A percentile compares a stretch with the other conserved stretches of the same genome.
Conservation (phyloP, 345 rosid species). For the Microcos paniculata region DNA sequence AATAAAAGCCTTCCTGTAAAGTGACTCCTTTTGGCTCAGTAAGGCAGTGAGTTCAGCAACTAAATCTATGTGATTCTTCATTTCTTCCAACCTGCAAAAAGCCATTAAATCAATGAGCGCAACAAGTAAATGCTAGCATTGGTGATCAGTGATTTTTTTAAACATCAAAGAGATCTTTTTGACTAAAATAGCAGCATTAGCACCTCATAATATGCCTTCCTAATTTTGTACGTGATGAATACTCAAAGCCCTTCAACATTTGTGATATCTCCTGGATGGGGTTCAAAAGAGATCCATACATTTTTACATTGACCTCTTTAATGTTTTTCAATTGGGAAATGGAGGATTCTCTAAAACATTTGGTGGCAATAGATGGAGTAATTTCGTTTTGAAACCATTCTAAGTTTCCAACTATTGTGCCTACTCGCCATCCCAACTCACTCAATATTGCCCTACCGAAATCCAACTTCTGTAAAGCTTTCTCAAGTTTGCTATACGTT, state of each 20-base stretch:
- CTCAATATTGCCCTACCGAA: conserved; percentile 21
- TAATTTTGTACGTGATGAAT: conserved; percentile 33
- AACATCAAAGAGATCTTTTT: neutral
- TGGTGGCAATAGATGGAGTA: neutral
- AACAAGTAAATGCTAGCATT: too few species aligned
- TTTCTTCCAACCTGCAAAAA: conserved; percentile 48
- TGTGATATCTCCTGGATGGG: conserved; percentile 19
- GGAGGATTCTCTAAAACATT: neutral
- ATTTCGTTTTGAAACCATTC: conserved; percentile 6
- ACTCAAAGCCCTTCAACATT: conserved; percentile 34
- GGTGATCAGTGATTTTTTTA: neutral
- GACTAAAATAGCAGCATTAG: neutral
- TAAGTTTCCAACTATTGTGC: conserved; percentile 3
- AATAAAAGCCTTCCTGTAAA: conserved; percentile 59
- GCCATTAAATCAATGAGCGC: too few species aligned
- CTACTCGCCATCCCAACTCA: conserved; percentile 19
- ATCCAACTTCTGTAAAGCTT: conserved; percentile 26
- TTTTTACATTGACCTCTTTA: conserved; percentile 7
- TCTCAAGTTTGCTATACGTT: conserved; percentile 20
- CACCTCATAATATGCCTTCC: conserved; percentile 39
- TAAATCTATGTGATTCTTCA: conserved; percentile 34
- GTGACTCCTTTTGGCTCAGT: conserved; percentile 35
- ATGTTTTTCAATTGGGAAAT: neutral
- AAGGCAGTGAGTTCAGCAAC: conserved; percentile 23
- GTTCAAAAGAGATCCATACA: neutral